Conservation (phyloP, 2,329 filamentous ascomycete species). For the Xylariomycetidae sp. region DNA sequence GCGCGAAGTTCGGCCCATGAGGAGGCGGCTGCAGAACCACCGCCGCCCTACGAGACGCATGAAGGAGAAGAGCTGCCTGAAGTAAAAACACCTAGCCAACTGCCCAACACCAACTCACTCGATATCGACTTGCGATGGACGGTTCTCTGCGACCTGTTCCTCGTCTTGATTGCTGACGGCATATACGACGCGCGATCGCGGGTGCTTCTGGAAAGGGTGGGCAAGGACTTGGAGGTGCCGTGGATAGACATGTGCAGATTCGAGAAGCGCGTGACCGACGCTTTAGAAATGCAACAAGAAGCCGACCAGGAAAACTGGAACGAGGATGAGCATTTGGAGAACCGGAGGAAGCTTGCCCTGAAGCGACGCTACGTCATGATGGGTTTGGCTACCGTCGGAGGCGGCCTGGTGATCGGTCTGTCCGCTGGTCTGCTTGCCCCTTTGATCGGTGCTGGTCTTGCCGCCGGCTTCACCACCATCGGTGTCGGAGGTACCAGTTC, state of each 20-base stretch:
- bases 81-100: conserved; percentile 75
- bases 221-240: conserved; percentile 69
- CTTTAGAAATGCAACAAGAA: conserved; percentile 93
- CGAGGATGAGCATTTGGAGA: conserved; percentile 89
- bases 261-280: conserved; percentile 94
- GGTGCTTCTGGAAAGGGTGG: conserved; percentile 76
- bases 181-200: conserved; percentile 87
- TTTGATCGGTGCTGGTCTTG: conserved; percentile 87
- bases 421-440: conserved; percentile 89
- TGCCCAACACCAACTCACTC: conserved; percentile 75
- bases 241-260: conserved; percentile 96
- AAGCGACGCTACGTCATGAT: conserved; percentile 88
- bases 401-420: conserved; percentile 88
- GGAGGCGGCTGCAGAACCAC: conserved; percentile 44
- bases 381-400: conserved; percentile 93
- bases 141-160: conserved; percentile 88
- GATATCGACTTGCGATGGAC: conserved; percentile 98
- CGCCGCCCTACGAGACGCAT: conserved; percentile 57
- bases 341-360: conserved; percentile 70
- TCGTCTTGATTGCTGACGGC: conserved; percentile 94
- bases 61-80: conserved; percentile 67
- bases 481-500: conserved; percentile 82
- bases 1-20: conserved; percentile 23
- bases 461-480: conserved; percentile 91
- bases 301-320: conserved; percentile 97